Conservation (phyloP, 345 rosid species). For the Populus pruinosa region DNA sequence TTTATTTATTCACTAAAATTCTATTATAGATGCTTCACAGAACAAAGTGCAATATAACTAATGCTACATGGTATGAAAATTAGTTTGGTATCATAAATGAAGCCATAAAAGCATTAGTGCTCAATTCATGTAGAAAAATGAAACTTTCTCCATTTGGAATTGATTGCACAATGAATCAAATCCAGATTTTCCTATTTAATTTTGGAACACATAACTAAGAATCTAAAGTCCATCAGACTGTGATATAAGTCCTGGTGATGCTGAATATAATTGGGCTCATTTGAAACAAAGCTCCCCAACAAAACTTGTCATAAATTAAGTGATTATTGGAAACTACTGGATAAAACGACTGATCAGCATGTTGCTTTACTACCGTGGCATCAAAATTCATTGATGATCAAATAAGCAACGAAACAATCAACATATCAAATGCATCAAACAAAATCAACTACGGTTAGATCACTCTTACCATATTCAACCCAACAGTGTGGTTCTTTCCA, state of each 20-base stretch:
- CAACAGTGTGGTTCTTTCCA: background rate
- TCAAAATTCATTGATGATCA: background rate
- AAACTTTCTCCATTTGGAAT: background rate
- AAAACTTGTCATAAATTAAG: background rate
- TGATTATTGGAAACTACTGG: background rate
- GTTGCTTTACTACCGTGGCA: background rate
- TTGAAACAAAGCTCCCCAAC: slow-evolving; percentile 3
- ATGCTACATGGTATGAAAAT: background rate
- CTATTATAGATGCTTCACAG: background rate
- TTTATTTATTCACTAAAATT: background rate
- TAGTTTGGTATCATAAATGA: background rate
- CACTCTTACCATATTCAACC: slow-evolving; percentile 16
- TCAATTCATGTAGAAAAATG: background rate
- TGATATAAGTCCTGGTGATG: background rate
- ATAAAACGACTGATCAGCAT: background rate
- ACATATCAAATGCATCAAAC: background rate
- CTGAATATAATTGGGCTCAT: background rate
- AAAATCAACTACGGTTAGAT: background rate
- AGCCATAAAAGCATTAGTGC: background rate
- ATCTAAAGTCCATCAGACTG: background rate
- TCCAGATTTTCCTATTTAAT: background rate
- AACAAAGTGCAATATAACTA: background rate
- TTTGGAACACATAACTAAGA: background rate
- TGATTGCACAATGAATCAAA: background rate
- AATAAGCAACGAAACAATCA: background rate